A percentile compares a stretch with the other conserved stretches of the same genome.
Evolutionary conservation across 192 early-diverging fungal genomes (phyloP).

Genomic region (Allomyces arbusculus): DNA sequence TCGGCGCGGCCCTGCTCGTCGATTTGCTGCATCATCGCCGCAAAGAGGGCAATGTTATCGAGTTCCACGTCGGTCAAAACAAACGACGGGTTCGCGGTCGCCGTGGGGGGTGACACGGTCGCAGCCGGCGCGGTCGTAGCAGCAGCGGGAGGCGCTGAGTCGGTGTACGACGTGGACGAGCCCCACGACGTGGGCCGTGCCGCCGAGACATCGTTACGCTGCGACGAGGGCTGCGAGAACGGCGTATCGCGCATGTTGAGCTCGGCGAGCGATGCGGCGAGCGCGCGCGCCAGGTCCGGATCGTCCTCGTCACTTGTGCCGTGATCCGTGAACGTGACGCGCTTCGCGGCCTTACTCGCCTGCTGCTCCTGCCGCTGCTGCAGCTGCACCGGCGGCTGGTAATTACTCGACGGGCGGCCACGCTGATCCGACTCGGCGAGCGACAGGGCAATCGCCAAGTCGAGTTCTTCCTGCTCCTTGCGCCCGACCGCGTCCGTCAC

Average conservation of each 20-base stretch:
- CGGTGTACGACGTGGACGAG: conserved; percentile 6
- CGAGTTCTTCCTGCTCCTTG: conserved; percentile 77
- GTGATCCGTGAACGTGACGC: neutral
- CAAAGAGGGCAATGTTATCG: conserved; percentile 78
- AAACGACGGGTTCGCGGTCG: conserved; percentile 8
- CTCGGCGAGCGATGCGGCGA: conserved; percentile 16
- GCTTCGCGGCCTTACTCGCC: neutral
- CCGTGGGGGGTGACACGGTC: neutral
- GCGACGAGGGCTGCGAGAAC: conserved; percentile 1
- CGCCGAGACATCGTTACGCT: neutral
- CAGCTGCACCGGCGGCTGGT: conserved; percentile 4
- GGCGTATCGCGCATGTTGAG: conserved; percentile 1
- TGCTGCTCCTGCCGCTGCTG: conserved; percentile 4
- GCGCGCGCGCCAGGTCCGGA: conserved; percentile 10
- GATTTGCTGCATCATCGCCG: conserved; percentile 52
- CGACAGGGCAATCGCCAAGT: conserved; percentile 78
- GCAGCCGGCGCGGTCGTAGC: neutral
- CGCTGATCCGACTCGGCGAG: conserved; percentile 47
- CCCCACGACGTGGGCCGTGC: conserved; percentile 7
- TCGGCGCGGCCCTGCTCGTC: neutral
- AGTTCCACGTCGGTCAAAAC: conserved; percentile 49
- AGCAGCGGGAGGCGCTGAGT: conserved; percentile 1
- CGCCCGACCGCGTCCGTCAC: conserved; percentile 3
- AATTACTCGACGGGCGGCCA: conserved; percentile 9
- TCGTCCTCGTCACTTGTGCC: conserved; percentile 17